A percentile compares a stretch with the other conserved stretches of the same genome.
Conservation (phyloP, 202 grass and related monocot genomes). For the Panicum hallii region DNA sequence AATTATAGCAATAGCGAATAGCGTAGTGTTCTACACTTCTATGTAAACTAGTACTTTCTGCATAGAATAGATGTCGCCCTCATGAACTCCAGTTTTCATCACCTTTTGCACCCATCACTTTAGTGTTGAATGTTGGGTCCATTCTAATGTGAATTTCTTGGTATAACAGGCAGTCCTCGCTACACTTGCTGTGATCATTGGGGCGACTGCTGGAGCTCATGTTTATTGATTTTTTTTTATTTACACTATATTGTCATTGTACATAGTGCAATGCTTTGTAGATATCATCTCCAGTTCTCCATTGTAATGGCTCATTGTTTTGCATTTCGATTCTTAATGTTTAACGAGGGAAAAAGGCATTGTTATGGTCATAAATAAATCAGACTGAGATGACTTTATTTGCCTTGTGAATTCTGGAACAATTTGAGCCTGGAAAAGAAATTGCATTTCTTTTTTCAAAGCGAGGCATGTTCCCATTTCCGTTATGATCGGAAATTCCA, state of each 20-base stretch:
- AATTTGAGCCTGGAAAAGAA: background rate
- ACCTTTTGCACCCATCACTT: background rate
- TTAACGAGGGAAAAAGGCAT: background rate
- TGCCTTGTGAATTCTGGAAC: slow-evolving; percentile 3
- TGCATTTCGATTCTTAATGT: slow-evolving; percentile 33
- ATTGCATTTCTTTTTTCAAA: background rate
- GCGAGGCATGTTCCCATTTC: too few species aligned
- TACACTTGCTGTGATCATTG: slow-evolving; percentile 63
- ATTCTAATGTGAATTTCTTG: slow-evolving; percentile 41
- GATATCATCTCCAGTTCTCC: slow-evolving; percentile 5
- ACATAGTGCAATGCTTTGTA: slow-evolving; percentile 48
- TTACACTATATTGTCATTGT: slow-evolving; percentile 33
- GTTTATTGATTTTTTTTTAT: slow-evolving; percentile 49
- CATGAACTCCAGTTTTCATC: slow-evolving; percentile 13
- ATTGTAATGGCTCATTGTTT: slow-evolving; percentile 15
- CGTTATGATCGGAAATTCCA: too few species aligned
- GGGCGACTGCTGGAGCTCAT: slow-evolving; percentile 57
- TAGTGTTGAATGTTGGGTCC: background rate
- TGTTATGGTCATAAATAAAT: slow-evolving; percentile 50
- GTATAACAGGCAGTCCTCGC: slow-evolving; percentile 65
- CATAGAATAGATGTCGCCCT: background rate
- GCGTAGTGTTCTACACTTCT: background rate
- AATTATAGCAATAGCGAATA: background rate
- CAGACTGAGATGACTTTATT: background rate
- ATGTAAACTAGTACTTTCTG: slow-evolving; percentile 6